Evolutionary conservation across 768 basidiomycete species (phyloP).

Genomic region (Termitomyces sp.): DNA sequence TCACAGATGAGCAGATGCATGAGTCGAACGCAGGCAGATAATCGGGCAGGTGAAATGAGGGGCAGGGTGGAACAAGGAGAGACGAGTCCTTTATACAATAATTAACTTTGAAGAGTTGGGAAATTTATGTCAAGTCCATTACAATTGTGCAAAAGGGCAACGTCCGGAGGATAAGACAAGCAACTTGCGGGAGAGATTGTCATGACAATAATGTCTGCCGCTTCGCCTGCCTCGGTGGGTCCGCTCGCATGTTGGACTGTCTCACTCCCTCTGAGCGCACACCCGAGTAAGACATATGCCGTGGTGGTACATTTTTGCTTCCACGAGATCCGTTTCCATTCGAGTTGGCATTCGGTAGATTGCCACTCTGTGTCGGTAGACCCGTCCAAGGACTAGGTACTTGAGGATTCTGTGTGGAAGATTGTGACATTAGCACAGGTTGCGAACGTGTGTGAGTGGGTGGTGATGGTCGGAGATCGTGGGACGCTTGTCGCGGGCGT

Average conservation of each 20-base stretch:
- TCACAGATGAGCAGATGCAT: slow-evolving; percentile 1
- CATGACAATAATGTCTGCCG: slow-evolving; percentile 10
- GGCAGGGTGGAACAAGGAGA: neutral
- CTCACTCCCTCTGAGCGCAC: slow-evolving; percentile 8
- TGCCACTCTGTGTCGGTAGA: slow-evolving; percentile 28
- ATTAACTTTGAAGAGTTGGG: neutral
- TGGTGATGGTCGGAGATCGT: slow-evolving; percentile 12
- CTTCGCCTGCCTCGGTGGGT: slow-evolving; percentile 9
- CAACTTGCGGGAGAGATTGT: neutral
- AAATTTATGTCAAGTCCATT: slow-evolving; percentile 7
- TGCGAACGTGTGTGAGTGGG: slow-evolving; percentile 21
- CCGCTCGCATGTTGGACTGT: slow-evolving; percentile 6
- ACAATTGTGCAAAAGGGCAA: neutral
- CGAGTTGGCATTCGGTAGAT: slow-evolving; percentile 15
- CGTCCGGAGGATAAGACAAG: neutral
- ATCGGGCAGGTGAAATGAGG: neutral
- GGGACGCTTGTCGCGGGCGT: slow-evolving; percentile 8
- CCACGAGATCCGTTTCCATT: slow-evolving; percentile 4
- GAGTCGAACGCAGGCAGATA: slow-evolving; percentile 2
- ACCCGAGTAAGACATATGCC: slow-evolving; percentile 9
- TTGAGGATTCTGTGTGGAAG: slow-evolving; percentile 21
- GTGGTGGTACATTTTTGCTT: slow-evolving; percentile 4
- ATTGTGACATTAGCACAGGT: slow-evolving; percentile 17
- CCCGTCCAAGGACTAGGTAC: slow-evolving; percentile 38
- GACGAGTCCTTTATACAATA: neutral